Percentiles rank a stretch among this genome's conserved stretches.
Evolutionary conservation across 2,329 filamentous ascomycete species (phyloP).

Genomic region (Diaporthe citriasiana): DNA sequence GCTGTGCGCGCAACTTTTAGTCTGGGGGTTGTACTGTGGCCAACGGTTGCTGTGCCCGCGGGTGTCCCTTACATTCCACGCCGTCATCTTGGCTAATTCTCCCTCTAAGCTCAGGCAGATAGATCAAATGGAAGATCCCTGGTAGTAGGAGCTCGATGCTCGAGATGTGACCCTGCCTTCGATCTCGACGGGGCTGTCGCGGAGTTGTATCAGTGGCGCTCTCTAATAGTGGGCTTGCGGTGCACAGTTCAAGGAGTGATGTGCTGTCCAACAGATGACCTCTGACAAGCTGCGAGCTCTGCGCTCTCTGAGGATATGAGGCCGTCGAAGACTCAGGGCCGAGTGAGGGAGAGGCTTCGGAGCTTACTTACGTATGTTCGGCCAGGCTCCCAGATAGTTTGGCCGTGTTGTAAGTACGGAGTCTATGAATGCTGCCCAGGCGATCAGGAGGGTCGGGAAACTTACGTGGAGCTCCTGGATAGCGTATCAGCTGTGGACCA

Average conservation of each 20-base stretch:
- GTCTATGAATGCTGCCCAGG: not conserved
- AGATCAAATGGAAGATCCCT: not conserved
- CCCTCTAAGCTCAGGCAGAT: not conserved
- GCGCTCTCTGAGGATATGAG: not conserved
- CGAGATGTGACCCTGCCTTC: constrained; percentile 7
- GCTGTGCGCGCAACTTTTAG: constrained; percentile 51
- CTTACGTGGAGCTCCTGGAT: constrained; percentile 41
- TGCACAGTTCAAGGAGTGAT: not conserved
- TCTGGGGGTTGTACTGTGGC: not conserved
- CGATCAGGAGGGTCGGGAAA: constrained; percentile 17
- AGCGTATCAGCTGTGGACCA: constrained; percentile 36
- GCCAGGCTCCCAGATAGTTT: constrained; percentile 33
- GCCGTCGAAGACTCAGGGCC: constrained; percentile 1
- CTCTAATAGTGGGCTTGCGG: not conserved
- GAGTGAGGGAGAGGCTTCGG: not conserved
- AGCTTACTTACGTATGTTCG: constrained; percentile 18
- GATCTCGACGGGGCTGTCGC: constrained; percentile 5
- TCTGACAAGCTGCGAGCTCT: not conserved
- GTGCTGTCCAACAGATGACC: not conserved
- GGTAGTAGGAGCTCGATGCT: not conserved
- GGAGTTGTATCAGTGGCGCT: not conserved
- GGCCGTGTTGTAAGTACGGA: not conserved
- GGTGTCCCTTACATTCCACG: constrained; percentile 45
- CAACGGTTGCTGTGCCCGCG: not conserved
- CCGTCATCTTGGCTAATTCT: constrained; percentile 36